These are phyloP conservation scores for Sistotremastrum niveocremeum DNA, from an alignment of 768 basidiomycete genomes.

Conservation along the genomic window DNA sequence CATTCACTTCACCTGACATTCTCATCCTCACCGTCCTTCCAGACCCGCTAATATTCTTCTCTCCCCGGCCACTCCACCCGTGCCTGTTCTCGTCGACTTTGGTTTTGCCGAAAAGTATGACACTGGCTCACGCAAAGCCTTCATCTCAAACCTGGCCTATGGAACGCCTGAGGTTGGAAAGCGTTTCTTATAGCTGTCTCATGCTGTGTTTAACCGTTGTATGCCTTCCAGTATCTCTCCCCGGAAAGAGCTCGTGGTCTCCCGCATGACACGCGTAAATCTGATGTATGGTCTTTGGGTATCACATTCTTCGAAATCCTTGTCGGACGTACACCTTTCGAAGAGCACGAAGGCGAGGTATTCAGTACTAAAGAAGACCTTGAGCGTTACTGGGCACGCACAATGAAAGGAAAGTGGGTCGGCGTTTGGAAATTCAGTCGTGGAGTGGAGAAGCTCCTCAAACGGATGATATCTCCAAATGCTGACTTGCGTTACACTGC, in stretches of 20 bases:
- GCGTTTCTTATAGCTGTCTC: conserved; percentile 1
- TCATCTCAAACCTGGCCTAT: conserved; percentile 72
- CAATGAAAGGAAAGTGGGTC: conserved; percentile 76
- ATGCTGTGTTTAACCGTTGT: neutral
- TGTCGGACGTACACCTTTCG: conserved; percentile 85
- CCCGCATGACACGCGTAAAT: conserved; percentile 87
- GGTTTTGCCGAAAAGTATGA: conserved; percentile 91
- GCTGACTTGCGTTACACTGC: conserved; percentile 71
- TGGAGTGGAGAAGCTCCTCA: conserved; percentile 49
- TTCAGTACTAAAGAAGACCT: conserved; percentile 69
- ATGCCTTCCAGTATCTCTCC: conserved; percentile 57
- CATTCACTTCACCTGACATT: conserved; percentile 3
- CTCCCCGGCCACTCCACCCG: conserved; percentile 41
- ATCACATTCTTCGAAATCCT: conserved; percentile 93
- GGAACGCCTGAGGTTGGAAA: conserved; percentile 76
- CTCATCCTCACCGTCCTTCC: neutral
- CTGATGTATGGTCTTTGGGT: conserved; percentile 77
- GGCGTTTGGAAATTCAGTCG: conserved; percentile 64
- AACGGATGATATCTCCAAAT: conserved; percentile 70
- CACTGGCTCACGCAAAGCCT: conserved; percentile 43
- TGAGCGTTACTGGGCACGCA: conserved; percentile 77
- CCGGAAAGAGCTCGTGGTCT: conserved; percentile 84
- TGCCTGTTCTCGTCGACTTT: conserved; percentile 90
- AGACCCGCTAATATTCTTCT: conserved; percentile 92
- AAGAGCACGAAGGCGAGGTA: conserved; percentile 64